Evolutionary conservation across 805 yeast species (phyloP), one percentile per base, ranked within the genome.

Genomic region (Myxozyma sirexii): DNA sequence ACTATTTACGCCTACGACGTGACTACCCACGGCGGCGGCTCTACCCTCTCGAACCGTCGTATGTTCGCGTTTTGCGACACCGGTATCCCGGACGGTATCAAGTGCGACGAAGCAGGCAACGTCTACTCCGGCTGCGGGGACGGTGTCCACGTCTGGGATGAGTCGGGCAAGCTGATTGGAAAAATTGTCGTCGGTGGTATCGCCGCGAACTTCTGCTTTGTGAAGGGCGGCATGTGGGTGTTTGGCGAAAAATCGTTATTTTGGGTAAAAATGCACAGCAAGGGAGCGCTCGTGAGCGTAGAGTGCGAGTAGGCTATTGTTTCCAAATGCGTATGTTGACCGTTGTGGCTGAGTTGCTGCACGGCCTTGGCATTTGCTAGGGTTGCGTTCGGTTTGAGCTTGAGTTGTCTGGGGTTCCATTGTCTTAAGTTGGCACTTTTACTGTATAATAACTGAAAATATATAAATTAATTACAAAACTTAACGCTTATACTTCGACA

Each of bases 101-200:
- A 61, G 49, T 61, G 63, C 50, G 65, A 61, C 33, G 56, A 35
- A n/a, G 38, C 24, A 1, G 64, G 65, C 1, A 58, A 61, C 26
- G 63, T 61, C 6, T 59, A 59, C 50, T 58, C 63, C 23, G 65
- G 65, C 37, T 61, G 65, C 42, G 65, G 64, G 13, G 62, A 61
- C 41, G 65, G 65, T 10, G 39, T 61, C 2, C 63, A 61, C 27
- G 62, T 57, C 21, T 61, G 65, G 65, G 33, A 54, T 26, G 29
- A 56, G 27, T 8, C 19, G 12, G 65, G 65, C 19, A 46, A 27
- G 15, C 48, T 61, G 19, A 54, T 61, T 15, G 65, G 65, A 5
- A 61, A 58, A 49, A 61, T 61, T 15, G 43, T 43, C 15, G 48
- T 53, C 37, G 65, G 60, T 8, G 44, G 42, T 19, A 26, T 54